Evolutionary conservation across 2,329 filamentous ascomycete species (phyloP).

Genomic region (Venturiaceae sp.): DNA sequence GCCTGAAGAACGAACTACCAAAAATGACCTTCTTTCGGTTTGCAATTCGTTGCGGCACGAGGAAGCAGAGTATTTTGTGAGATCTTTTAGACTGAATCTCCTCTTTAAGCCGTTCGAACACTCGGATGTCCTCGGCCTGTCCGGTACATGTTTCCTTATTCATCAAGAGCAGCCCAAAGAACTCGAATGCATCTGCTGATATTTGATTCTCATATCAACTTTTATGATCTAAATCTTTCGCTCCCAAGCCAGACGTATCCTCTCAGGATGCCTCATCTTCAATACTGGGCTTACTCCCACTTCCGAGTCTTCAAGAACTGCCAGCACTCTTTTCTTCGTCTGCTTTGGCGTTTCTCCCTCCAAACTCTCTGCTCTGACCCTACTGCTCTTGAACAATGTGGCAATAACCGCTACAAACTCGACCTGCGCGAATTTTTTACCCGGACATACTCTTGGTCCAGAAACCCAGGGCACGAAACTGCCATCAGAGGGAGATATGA

Average conservation of each 20-base stretch:
- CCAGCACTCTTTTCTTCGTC: neutral
- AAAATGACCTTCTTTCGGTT: no score
- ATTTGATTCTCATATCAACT: no score
- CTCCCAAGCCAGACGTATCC: neutral
- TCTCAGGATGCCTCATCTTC: slow-evolving; percentile 5
- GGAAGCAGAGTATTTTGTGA: no score
- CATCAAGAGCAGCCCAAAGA: no score
- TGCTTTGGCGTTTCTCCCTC: neutral
- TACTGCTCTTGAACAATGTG: neutral
- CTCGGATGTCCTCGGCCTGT: no score
- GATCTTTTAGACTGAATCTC: no score
- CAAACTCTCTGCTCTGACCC: neutral
- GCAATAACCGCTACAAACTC: slow-evolving; percentile 5
- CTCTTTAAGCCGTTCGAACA: no score
- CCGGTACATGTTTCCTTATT: no score
- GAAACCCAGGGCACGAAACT: slow-evolving; percentile 4
- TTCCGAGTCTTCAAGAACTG: neutral
- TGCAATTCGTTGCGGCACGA: no score
- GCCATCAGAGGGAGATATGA: neutral
- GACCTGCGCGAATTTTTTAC: slow-evolving; percentile 8
- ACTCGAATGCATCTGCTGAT: no score
- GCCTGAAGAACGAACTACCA: no score
- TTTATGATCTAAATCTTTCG: neutral
- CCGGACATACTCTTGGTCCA: slow-evolving; percentile 7
- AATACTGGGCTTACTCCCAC: neutral